phyloP scores from a whole-genome alignment of 768 basidiomycete species.

The Lentinula boryana region DNA sequence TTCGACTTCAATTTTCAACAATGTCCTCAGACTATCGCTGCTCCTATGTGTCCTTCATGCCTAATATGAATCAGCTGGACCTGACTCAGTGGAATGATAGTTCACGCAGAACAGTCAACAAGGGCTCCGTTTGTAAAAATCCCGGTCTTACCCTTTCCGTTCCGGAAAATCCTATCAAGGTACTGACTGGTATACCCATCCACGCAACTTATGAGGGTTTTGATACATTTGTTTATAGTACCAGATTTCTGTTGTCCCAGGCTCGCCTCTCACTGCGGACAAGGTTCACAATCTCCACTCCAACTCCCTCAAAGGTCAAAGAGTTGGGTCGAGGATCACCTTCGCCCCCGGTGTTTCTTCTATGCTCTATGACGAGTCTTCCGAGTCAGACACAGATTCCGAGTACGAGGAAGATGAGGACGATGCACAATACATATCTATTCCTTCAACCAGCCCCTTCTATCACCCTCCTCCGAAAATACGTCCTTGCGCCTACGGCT shows the following conservation, averaged over 20 bases:
- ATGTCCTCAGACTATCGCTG: background rate
- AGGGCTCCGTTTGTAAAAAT: background rate
- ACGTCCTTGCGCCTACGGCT: conserved; percentile 21
- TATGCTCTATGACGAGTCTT: background rate
- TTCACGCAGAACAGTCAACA: background rate
- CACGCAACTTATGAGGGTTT: background rate
- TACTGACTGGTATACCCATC: background rate
- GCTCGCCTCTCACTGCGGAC: background rate
- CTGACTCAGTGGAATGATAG: background rate
- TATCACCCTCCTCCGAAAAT: conserved; percentile 22
- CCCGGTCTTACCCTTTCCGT: background rate
- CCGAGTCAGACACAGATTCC: background rate
- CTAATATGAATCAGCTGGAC: background rate
- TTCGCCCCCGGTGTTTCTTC: background rate
- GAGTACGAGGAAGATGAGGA: conserved; percentile 14
- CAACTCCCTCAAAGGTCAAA: background rate
- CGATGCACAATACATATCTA: conserved; percentile 29
- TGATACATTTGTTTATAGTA: background rate
- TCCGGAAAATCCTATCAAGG: background rate
- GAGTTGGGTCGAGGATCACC: background rate
- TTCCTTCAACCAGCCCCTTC: conserved; percentile 33
- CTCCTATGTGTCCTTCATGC: background rate
- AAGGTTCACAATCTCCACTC: background rate
- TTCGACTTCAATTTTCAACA: background rate
- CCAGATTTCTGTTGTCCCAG: background rate